Base-by-base conservation (phyloP, 2,329 filamentous ascomycete species). In the Calonectria naviculata region DNA sequence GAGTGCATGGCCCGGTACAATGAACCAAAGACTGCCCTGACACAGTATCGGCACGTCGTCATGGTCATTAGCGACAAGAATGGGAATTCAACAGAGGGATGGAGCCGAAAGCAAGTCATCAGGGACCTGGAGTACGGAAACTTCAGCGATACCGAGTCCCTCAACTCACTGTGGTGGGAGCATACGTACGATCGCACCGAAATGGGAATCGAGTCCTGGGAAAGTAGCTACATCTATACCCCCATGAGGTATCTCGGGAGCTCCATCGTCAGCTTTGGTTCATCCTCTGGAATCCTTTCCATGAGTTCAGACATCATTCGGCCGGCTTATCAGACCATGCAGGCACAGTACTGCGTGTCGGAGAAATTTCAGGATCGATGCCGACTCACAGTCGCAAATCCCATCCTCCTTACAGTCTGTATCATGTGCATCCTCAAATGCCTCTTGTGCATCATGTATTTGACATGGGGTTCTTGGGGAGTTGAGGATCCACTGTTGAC, bases 401-500 rank as follows among this genome's bases (percentile, higher is more conserved):
- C 65, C n/a, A 69, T 75, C 10, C 38, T 76, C 0, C 46, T 75
- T 0, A 68, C 74, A 2, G 72, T 74, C 6, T 70, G 63, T 15
- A 10, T 71, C 7, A 71, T 76, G 72, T 76, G 74, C 21, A n/a
- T 60, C 36, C 31, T 74, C 9, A 74, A 74, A 42, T 60, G 72
- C 12, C 6, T 42, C 0, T 17, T 76, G 0, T 75, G 74, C 36
- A 52, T 70, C 2, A 8, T 71, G 3, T 73, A 72, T 1, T 29
- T 75, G 2, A 68, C 42, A 0, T 24, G 72, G 15, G 47, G 74
- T 1, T 67, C 70, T 4, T 76, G 74, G 74, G 71, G 68, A 0
- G 1, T 46, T 0, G 71, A 76, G 1, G 38, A 71, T 2, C 74
- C 74, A 26, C 49, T 76, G 0, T 69, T 76, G 64, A 76, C 74